Conservation (phyloP, 495 filamentous ascomycete genomes). For the Penicillium odoratum region DNA sequence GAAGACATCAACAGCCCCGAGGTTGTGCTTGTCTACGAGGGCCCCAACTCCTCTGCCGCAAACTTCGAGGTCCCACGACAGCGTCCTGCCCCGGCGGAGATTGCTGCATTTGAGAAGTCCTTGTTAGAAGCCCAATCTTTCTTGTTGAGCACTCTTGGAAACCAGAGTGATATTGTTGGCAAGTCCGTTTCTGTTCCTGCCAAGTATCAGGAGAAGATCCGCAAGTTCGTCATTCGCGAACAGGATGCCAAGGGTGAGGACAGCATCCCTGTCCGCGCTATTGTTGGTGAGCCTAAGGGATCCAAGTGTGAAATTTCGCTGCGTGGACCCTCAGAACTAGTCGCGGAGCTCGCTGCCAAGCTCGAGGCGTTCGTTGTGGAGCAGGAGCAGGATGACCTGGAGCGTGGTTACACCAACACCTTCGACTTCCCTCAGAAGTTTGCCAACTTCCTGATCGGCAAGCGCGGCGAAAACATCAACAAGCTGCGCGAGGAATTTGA, state of each 20-base stretch:
- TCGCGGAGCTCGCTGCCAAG: constrained; percentile 68
- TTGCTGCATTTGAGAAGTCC: constrained; percentile 64
- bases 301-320: constrained; percentile 61
- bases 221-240: constrained; percentile 73
- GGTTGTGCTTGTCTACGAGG: constrained; percentile 86
- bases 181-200: constrained; percentile 65
- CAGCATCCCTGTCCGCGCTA: constrained; percentile 71
- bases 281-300: constrained; percentile 43
- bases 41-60: constrained; percentile 51
- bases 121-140: constrained; percentile 72
- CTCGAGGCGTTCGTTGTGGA: constrained; percentile 75
- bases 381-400: constrained; percentile 83
- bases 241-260: constrained; percentile 64
- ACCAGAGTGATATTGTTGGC: constrained; percentile 68
- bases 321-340: constrained; percentile 70
- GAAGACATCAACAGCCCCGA: constrained; percentile 61
- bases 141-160: constrained; percentile 66
- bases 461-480: constrained; percentile 87
- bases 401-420: constrained; percentile 76
- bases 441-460: constrained; percentile 90
- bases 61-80: constrained; percentile 68
- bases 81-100: constrained; percentile 58
- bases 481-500: constrained; percentile 96
- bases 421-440: constrained; percentile 96
- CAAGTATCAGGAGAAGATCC: constrained; percentile 81